Base-by-base conservation (phyloP, 2,329 filamentous ascomycete genomes). In the Beauveria sp. region DNA sequence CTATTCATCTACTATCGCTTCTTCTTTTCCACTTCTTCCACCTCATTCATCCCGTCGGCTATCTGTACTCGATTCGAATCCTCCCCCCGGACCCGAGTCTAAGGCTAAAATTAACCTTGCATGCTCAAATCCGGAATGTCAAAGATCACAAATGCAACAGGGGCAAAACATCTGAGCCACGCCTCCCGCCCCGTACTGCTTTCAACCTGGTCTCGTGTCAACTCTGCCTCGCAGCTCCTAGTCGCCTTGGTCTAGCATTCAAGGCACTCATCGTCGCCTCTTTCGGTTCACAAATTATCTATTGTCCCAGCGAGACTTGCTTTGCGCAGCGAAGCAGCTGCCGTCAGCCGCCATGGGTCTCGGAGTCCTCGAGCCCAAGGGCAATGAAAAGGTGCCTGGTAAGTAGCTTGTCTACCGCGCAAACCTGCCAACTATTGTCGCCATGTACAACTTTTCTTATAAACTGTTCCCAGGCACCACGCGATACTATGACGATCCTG, bases 381-480 rank as follows among this genome's bases (percentile, higher is more conserved):
- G 80, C 68, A 79, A 86, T 66, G 81, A 84, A 68, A 82, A 90
- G 73, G 90, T 93, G 63, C 91, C 91, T 63, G 90, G 90, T 92
- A 78, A 71, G 79, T 63, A 60, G 61, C 40, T 42, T 30, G 18
- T 40, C 20, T 18, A 14, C 50, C 50, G 1, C 51, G 20, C 47
- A 30, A 49, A 34, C 28, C 22, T 30, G 12, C 9, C 46, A 24
- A 24, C 10, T 20, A 2, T 40, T 14, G 43, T 47, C 43, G 28
- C n/a, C 10, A n/a, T 12, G 9, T 5, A 18, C 12, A 0, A 2
- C 42, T 8, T 49, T 38, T 10, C 51, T 45, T 12, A 55, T 5
- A 40, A 2, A 16, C 14, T 28, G 3, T 16, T 14, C 18, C 18
- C 61, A 85, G 83, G 84, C 66, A 87, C 84, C 43, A 85, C 84